Conservation (phyloP, 371 early-diverging fungal species). For the Aphelidium insulamus region DNA sequence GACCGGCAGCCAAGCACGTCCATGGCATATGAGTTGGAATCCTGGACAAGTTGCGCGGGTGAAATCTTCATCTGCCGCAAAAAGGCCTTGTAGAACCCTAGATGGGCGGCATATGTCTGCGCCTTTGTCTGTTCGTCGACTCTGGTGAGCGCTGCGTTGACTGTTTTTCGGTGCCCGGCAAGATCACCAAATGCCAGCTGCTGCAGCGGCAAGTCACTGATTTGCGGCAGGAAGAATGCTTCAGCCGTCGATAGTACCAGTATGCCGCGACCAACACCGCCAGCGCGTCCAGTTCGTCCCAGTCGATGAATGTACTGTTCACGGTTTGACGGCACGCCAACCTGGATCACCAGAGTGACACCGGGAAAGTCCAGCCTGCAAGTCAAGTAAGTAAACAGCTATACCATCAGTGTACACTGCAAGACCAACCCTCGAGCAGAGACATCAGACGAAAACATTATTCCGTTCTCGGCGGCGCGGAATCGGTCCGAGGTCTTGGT, state of each 20-base stretch:
- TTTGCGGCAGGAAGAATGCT: constrained; percentile 27
- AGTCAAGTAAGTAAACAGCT: too few relatives aligned
- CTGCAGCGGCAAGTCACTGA: constrained; percentile 23
- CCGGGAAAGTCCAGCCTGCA: constrained; percentile 98
- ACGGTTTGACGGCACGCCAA: constrained; percentile 68
- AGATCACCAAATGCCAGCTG: too few relatives aligned
- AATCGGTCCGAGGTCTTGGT: constrained; percentile 45
- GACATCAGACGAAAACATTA: constrained; percentile 94
- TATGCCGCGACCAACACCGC: constrained; percentile 67
- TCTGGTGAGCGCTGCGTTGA: too few relatives aligned
- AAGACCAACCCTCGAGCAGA: constrained; percentile 98
- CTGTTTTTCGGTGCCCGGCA: too few relatives aligned
- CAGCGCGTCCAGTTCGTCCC: constrained; percentile 98
- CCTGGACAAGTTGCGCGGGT: too few relatives aligned
- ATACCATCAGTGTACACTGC: too few relatives aligned
- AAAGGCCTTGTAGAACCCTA: too few relatives aligned
- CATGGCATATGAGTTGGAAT: too few relatives aligned
- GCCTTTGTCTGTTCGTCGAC: too few relatives aligned
- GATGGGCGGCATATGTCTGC: too few relatives aligned
- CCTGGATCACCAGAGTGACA: constrained; percentile 79
- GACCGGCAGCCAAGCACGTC: too few relatives aligned
- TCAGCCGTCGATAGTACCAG: constrained; percentile 70
- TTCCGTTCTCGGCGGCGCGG: constrained; percentile 26
- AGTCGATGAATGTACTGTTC: constrained; percentile 96
- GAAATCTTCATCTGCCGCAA: too few relatives aligned